Conservation (phyloP, 345 rosid species). For the thale cress (Arabidopsis thaliana) region DNA sequence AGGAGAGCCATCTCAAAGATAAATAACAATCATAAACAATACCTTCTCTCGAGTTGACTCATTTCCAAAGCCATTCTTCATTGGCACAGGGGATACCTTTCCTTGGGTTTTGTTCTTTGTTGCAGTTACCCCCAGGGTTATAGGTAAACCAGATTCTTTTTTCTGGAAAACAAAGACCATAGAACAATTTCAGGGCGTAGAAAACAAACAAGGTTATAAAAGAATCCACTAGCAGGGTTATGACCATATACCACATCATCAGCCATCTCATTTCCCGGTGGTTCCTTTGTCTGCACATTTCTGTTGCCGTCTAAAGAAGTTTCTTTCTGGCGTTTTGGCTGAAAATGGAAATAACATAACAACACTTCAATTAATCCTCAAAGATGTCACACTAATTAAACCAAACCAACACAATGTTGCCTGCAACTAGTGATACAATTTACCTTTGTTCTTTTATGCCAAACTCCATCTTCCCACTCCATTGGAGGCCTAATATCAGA, state of each 20-base stretch:
- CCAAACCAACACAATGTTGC: neutral
- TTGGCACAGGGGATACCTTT: slow-evolving; percentile 4
- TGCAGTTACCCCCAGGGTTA: no score
- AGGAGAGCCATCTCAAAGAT: neutral
- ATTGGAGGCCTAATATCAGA: neutral
- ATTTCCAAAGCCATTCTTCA: neutral
- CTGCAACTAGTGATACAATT: neutral
- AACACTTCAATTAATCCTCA: neutral
- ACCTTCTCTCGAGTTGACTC: neutral
- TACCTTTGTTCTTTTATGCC: neutral
- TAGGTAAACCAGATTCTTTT: slow-evolving; percentile 37
- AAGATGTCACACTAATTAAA: neutral
- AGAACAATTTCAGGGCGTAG: neutral
- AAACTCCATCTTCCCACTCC: neutral
- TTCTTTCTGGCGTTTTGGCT: neutral
- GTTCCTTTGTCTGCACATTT: slow-evolving; percentile 43
- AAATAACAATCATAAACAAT: neutral
- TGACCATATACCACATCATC: slow-evolving; percentile 37
- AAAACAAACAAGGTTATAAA: neutral
- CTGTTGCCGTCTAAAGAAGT: neutral
- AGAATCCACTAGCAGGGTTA: neutral
- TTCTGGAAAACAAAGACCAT: slow-evolving; percentile 17
- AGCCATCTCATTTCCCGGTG: slow-evolving; percentile 24
- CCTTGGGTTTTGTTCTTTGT: no score
- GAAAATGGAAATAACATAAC: neutral